phyloP scores from a whole-genome alignment of 2,329 filamentous ascomycete species.

The Venturia asperata region DNA sequence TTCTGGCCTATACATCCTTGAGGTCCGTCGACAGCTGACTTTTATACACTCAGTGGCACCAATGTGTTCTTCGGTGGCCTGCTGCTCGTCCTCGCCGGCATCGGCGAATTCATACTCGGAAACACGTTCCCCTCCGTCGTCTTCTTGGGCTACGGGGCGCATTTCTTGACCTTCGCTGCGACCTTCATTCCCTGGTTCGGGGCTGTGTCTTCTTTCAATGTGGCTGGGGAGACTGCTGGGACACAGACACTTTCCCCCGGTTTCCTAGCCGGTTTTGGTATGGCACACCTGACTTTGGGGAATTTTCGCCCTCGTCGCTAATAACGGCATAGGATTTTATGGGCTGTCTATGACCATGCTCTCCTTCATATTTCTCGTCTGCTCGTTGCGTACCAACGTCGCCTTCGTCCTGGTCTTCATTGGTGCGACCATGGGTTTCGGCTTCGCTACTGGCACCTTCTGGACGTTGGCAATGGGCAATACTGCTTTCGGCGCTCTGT shows the following conservation, averaged over 20 bases:
- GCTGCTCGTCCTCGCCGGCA: slow-evolving; percentile 42
- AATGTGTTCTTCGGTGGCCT: slow-evolving; percentile 45
- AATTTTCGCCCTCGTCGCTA: slow-evolving; percentile 27
- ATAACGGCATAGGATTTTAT: slow-evolving; percentile 45
- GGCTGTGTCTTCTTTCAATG: neutral
- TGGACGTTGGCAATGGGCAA: slow-evolving; percentile 47
- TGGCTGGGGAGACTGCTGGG: neutral
- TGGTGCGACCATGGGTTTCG: slow-evolving; percentile 52
- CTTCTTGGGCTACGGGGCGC: slow-evolving; percentile 29
- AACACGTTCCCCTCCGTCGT: slow-evolving; percentile 51
- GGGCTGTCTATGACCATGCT: slow-evolving; percentile 60
- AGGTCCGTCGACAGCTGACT: neutral
- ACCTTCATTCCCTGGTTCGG: slow-evolving; percentile 6
- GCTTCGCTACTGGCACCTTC: slow-evolving; percentile 53
- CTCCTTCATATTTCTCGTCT: slow-evolving; percentile 60
- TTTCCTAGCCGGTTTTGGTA: slow-evolving; percentile 34
- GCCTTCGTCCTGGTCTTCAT: slow-evolving; percentile 64
- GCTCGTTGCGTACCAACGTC: slow-evolving; percentile 63
- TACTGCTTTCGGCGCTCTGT: slow-evolving; percentile 25
- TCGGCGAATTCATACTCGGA: slow-evolving; percentile 49
- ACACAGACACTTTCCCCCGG: slow-evolving; percentile 38
- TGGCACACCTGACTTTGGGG: neutral
- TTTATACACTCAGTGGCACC: slow-evolving; percentile 24
- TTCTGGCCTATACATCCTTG: neutral
- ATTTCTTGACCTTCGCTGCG: slow-evolving; percentile 6